Percentiles rank a stretch among this genome's conserved stretches.
These are phyloP conservation scores for Kodamaea leandrae DNA, from an alignment of 805 yeast genomes.

Conservation along the genomic window DNA sequence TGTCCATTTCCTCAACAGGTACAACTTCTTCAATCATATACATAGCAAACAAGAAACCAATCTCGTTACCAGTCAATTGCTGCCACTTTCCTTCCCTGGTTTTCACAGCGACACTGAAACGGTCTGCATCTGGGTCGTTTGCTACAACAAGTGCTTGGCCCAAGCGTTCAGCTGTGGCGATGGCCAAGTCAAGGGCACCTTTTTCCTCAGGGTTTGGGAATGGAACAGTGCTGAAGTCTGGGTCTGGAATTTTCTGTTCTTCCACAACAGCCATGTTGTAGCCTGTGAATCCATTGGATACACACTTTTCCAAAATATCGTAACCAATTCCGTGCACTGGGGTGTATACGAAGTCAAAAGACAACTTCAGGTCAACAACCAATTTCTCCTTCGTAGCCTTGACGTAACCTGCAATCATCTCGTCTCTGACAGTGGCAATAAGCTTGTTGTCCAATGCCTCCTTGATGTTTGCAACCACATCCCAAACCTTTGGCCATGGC, in stretches of 20 bases:
- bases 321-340: constrained; percentile 96
- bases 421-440: constrained; percentile 42
- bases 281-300: constrained; percentile 38
- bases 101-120: constrained; percentile 79
- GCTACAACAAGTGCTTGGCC: constrained; percentile 65
- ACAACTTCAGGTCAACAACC: constrained; percentile 23
- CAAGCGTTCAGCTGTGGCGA: constrained; percentile 52
- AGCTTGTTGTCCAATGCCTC: constrained; percentile 20
- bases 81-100: constrained; percentile 49
- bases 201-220: constrained; percentile 97
- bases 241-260: constrained; percentile 75
- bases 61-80: constrained; percentile 88
- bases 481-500: constrained; percentile 58
- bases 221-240: constrained; percentile 77
- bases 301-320: constrained; percentile 47
- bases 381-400: constrained; percentile 25
- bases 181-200: constrained; percentile 81
- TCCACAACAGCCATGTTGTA: constrained; percentile 43
- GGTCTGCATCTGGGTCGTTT: constrained; percentile 96
- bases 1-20: constrained; percentile 22
- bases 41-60: constrained; percentile 81
- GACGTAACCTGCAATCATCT: constrained; percentile 43
- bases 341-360: constrained; percentile 69
- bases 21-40: constrained; percentile 44
- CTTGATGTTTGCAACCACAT: constrained; percentile 37